Evolutionary conservation across 2,329 filamentous ascomycete species (phyloP), one percentile per base, ranked within the genome.

Genomic region (Elsinoe ampelina): DNA sequence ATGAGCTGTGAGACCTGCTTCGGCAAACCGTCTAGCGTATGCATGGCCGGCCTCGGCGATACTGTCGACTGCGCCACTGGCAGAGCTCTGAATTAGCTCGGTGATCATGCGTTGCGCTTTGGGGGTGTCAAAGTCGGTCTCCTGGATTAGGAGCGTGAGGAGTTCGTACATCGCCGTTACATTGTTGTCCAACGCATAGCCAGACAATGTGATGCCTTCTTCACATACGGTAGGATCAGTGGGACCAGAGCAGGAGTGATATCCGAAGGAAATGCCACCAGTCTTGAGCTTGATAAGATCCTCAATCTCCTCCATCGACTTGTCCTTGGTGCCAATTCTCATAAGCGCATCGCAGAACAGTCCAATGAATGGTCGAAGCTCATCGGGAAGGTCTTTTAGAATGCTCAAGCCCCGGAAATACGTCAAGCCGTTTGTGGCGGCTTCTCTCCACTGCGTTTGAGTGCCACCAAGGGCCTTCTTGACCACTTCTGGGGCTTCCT

Each of bases 211-310:
- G 22, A 98, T 75, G 0, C 93, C 93, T 71, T 98, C 93, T 15
- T 81, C 83, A 7, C 84, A 86, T 22, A 80, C 75, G 30, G 80
- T 78, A 56, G 88, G 82, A 62, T 92, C 82, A 1, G 79, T 79
- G 0, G 92, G 89, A 2, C 84, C 89, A 0, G 91, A 82, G 0
- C 86, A 84, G n/a, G 86, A 82, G 71, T 95, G 87, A 63, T 95
- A 91, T 1, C 86, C 84, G 13, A 95, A 84, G 2, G 85, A 87
- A 36, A 98, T 81, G 8, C 93, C 93, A 17, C 93, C 93, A 1
- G 93, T 97, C 74, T 95, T 95, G 30, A 97, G 79, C 71, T 97
- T 97, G 70, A 98, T 96, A 57, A 91, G 73, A 66, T 97, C 93
- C 71, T 98, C 93, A 54, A 97, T 81, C 70, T 96, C 85, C 70